Percentiles rank a stretch among this genome's conserved stretches.
These are phyloP conservation scores for Microcyclospora tardicrescens DNA, from an alignment of 2,329 filamentous ascomycete genomes.

Conservation along the genomic window DNA sequence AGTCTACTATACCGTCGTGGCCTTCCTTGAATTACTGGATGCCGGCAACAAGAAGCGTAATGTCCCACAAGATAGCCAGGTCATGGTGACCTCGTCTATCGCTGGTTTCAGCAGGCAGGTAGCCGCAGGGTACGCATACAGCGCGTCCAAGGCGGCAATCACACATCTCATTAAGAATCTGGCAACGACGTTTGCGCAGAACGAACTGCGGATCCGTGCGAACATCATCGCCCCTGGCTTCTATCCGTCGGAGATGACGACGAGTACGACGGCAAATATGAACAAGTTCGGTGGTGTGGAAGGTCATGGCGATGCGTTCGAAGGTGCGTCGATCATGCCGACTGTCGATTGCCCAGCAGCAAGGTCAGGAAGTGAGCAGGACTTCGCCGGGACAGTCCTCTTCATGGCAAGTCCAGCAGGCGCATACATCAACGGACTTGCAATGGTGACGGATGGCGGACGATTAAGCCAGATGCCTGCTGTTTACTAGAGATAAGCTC, in stretches of 20 bases:
- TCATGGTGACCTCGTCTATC: constrained; percentile 36
- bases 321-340: constrained; percentile 34
- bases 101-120: constrained; percentile 30
- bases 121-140: constrained; percentile 32
- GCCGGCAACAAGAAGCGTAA: constrained; percentile 29
- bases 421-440: constrained; percentile 51
- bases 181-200: constrained; percentile 28
- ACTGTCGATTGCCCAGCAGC: neutral
- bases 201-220: constrained; percentile 32
- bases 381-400: constrained; percentile 52
- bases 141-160: constrained; percentile 33
- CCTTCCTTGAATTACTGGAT: constrained; percentile 30
- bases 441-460: constrained; percentile 35
- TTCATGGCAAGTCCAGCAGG: constrained; percentile 53
- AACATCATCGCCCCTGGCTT: constrained; percentile 38
- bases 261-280: constrained; percentile 6
- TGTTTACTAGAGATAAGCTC: constrained; percentile 6
- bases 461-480: constrained; percentile 7
- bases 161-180: constrained; percentile 39
- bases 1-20: constrained; percentile 27
- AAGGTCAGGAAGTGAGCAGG: constrained; percentile 17
- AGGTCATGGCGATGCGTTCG: constrained; percentile 15
- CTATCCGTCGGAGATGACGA: constrained; percentile 21
- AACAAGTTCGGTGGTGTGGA: constrained; percentile 9
- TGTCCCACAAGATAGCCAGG: constrained; percentile 26